Base-by-base conservation (phyloP, 1,284 basidiomycete genomes). In the Apiotrichum porosum region DNA sequence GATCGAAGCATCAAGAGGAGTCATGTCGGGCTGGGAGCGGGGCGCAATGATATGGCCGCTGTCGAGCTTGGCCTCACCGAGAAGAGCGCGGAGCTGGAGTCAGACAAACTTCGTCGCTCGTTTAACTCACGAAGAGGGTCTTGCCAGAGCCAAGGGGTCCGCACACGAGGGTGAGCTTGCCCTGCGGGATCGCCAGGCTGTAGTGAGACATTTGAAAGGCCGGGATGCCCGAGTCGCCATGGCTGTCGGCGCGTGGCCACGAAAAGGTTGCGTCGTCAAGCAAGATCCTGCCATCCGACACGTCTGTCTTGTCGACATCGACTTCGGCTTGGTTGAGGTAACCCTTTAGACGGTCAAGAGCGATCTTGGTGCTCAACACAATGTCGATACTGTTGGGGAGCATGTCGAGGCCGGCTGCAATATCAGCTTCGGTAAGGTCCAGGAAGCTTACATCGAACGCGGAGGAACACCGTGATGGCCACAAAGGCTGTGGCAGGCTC, bases 71-170 rank as follows among this genome's bases (percentile, higher is more conserved):
- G 66, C 66, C 46, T 75, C 71, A 1, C 71, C 70, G 3, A 73
- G 56, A 8, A 75, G 55, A 0, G 63, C 62, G 21, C 67, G 61
- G 6, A 73, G 61, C 68, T 69, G 38, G 15, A 1, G 37, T 56
- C 48, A 57, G 49, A n/a, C 23, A 23, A 15, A 10, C 3, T 9
- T 10, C 35, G 4, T 17, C 6, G 13, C 15, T 2, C 17, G 3
- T 12, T n/a, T 10, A 10, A 62, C 67, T 46, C 28, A 70, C 69
- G 9, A 74, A 54, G 0, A 74, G 53, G 0, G 63, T 69, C 49
- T 75, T 75, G 14, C 73, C 73, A 0, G 68, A 57, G 2, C 71
- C 73, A 3, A 73, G 59, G 0, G 68, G 61, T 1, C 73, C 73
- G 35, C 63, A 69, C n/a, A 74, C 50, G 1, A 75, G 54, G 0